These are phyloP conservation scores for Yamadazyma tumulicola DNA, from an alignment of 805 yeast genomes.

Conservation along the genomic window DNA sequence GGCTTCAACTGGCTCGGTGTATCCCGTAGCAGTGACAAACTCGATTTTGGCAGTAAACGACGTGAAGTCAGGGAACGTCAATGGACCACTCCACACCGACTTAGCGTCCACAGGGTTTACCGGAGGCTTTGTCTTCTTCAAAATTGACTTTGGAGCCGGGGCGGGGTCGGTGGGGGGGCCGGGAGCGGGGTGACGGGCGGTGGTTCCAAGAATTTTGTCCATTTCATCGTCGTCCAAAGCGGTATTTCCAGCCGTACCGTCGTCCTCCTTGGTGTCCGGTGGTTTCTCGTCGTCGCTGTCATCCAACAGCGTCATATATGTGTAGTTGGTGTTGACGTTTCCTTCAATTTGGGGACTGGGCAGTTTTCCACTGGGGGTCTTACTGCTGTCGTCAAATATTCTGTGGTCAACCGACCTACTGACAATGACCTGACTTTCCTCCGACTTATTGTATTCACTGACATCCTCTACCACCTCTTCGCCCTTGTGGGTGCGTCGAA, in stretches of 20 bases:
- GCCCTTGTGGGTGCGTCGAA: conserved; percentile 83
- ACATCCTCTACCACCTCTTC: conserved; percentile 68
- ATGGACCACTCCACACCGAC: conserved; percentile 45
- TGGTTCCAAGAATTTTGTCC: conserved; percentile 25
- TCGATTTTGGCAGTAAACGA: conserved; percentile 37
- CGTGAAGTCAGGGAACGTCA: conserved; percentile 49
- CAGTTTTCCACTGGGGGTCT: not conserved
- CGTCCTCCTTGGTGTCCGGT: not conserved
- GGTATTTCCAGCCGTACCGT: conserved; percentile 12
- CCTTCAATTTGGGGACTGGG: not conserved
- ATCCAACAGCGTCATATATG: conserved; percentile 18
- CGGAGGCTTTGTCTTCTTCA: not conserved
- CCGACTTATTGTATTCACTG: conserved; percentile 21
- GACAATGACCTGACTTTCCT: conserved; percentile 25
- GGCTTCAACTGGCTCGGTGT: conserved; percentile 13
- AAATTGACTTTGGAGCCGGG: conserved; percentile 4
- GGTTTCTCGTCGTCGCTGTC: conserved; percentile 25
- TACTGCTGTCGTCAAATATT: conserved; percentile 19
- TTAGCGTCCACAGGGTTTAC: conserved; percentile 5
- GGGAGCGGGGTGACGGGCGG: not conserved
- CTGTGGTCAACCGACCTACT: conserved; percentile 37
- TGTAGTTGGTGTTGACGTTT: conserved; percentile 11
- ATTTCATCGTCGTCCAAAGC: conserved; percentile 31
- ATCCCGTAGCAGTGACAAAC: conserved; percentile 33
- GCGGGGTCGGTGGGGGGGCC: not conserved